Evolutionary conservation across 345 rosid species (phyloP).

Genomic region (Aquilaria yunnanensis): DNA sequence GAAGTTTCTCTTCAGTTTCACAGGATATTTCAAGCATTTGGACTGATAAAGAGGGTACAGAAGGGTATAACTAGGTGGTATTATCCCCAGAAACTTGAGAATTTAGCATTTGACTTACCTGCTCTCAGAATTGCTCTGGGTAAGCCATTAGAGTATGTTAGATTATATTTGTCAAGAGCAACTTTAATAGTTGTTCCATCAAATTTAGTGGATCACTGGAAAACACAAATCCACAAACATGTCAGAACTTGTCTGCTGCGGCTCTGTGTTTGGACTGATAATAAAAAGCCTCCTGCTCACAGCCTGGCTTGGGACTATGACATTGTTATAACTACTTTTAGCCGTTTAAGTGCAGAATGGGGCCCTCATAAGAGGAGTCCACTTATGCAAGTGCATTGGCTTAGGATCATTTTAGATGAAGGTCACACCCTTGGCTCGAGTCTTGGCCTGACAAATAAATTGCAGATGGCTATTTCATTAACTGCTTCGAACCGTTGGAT

Average conservation of each 20-base stretch:
- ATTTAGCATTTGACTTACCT: constrained; percentile 79
- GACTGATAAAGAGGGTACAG: constrained; percentile 57
- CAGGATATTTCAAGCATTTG: constrained; percentile 77
- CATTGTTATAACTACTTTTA: constrained; percentile 88
- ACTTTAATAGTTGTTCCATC: constrained; percentile 87
- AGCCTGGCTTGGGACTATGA: constrained; percentile 97
- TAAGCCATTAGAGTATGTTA: constrained; percentile 65
- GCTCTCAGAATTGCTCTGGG: constrained; percentile 75
- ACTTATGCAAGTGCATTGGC: constrained; percentile 94
- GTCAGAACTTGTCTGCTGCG: constrained; percentile 69
- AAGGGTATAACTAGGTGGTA: constrained; percentile 67
- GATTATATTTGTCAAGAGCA: constrained; percentile 86
- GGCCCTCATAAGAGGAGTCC: constrained; percentile 69
- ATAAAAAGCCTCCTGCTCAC: constrained; percentile 61
- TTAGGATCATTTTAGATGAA: constrained; percentile 87
- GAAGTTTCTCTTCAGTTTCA: constrained; percentile 37
- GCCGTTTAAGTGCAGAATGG: constrained; percentile 96
- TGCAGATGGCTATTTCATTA: constrained; percentile 93
- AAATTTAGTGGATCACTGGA: constrained; percentile 94
- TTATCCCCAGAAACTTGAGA: constrained; percentile 61
- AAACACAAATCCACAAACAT: constrained; percentile 79
- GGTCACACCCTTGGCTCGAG: constrained; percentile 99
- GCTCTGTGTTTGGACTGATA: constrained; percentile 69
- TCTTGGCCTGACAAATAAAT: constrained; percentile 82
- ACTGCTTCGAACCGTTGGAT: constrained; percentile 82